These are phyloP conservation scores for Fraxinus paxiana DNA, from an alignment of 305 asterid species.

Conservation along the genomic window DNA sequence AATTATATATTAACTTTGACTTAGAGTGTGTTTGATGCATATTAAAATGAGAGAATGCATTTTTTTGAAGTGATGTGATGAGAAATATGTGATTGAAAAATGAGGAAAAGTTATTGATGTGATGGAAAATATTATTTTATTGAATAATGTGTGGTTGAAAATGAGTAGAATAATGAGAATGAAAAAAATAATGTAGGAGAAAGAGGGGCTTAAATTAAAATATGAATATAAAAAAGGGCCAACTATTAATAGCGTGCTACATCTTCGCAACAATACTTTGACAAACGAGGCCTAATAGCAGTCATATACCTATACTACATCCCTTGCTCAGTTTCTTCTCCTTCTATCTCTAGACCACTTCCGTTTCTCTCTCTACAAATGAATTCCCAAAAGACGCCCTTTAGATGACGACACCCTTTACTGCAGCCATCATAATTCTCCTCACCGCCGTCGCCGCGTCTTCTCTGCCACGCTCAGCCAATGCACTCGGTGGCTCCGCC, in stretches of 20 bases:
- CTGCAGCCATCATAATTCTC: constrained; percentile 25
- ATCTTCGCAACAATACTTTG: not conserved
- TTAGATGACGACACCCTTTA: constrained; percentile 47
- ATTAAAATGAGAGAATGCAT: too few species aligned
- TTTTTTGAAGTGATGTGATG: too few species aligned
- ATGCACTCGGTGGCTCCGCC: constrained; percentile 66
- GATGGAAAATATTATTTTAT: too few species aligned
- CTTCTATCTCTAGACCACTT: constrained; percentile 19
- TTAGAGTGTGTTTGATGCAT: too few species aligned
- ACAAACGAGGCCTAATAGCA: not conserved
- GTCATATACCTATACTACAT: not conserved
- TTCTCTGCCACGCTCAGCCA: constrained; percentile 25
- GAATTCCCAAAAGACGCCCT: constrained; percentile 28
- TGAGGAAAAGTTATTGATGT: too few species aligned
- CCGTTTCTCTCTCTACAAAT: constrained; percentile 32
- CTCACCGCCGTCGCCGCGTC: constrained; percentile 22
- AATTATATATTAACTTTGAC: too few species aligned
- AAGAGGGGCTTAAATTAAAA: too few species aligned
- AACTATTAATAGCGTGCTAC: not conserved
- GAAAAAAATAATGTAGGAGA: too few species aligned
- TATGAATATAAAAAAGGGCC: too few species aligned
- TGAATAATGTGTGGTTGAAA: too few species aligned
- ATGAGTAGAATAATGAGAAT: too few species aligned
- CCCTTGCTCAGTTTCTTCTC: not conserved
- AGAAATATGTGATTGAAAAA: too few species aligned